phyloP scores from a whole-genome alignment of 2,329 filamentous ascomycete genomes.

The Fusarium sarcochroum region DNA sequence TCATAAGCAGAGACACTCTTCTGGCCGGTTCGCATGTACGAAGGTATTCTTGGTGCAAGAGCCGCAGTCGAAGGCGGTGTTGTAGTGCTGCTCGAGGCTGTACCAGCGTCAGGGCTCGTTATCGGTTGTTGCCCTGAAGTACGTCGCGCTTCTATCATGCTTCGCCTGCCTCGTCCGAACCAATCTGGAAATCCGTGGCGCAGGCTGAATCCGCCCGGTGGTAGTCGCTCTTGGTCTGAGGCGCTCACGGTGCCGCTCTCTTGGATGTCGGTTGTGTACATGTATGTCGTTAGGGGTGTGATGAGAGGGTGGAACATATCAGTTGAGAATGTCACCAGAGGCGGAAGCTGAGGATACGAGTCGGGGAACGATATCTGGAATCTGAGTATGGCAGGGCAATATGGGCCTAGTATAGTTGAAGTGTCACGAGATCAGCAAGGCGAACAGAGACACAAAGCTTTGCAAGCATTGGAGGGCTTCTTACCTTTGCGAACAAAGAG shows the following conservation, averaged over 20 bases:
- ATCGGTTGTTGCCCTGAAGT: conserved; percentile 58
- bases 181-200: conserved; percentile 91
- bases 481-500: conserved; percentile 91
- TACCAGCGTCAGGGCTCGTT: conserved; percentile 44
- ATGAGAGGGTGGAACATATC: conserved; percentile 97
- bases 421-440: conserved; percentile 1
- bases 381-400: conserved; percentile 86
- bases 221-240: conserved; percentile 84
- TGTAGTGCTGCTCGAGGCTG: conserved; percentile 42
- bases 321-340: conserved; percentile 88
- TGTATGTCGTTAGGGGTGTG: conserved; percentile 93
- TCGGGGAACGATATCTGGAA: conserved; percentile 92
- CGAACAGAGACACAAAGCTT: neutral
- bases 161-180: conserved; percentile 76
- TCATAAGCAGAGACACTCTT: conserved; percentile 71
- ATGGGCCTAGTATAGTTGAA: conserved; percentile 75
- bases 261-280: conserved; percentile 85
- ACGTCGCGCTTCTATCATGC: conserved; percentile 56
- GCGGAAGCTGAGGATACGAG: conserved; percentile 83
- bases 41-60: conserved; percentile 48
- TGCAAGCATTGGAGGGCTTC: neutral
- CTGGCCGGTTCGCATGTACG: conserved; percentile 59
- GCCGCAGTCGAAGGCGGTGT: conserved; percentile 53
- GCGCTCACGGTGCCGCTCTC: conserved; percentile 85
- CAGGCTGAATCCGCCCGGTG: conserved; percentile 91